A percentile compares a stretch with the other conserved stretches of the same genome.
Conservation (phyloP, 768 basidiomycete species). For the Amanita thiersii region DNA sequence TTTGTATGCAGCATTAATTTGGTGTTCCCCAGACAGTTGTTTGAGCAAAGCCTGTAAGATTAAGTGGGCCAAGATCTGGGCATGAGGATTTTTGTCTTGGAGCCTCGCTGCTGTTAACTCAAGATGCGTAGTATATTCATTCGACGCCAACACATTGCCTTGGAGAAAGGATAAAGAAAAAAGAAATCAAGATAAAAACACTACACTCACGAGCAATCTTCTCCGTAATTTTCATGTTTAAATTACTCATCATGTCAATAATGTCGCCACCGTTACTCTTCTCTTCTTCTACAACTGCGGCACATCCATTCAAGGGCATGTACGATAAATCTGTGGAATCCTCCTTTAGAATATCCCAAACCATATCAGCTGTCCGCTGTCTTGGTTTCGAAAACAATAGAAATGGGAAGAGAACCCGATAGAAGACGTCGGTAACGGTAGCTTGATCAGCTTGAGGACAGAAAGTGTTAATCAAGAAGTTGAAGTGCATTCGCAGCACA, state of each 20-base stretch:
- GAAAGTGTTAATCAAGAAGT: slow-evolving; percentile 48
- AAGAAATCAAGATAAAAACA: slow-evolving; percentile 8
- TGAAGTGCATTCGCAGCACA: slow-evolving; percentile 45
- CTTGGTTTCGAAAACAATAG: slow-evolving; percentile 68
- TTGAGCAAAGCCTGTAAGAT: slow-evolving; percentile 54
- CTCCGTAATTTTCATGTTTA: slow-evolving; percentile 47
- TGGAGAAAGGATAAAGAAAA: slow-evolving; percentile 4
- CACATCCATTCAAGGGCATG: slow-evolving; percentile 52
- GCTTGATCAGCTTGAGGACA: slow-evolving; percentile 12
- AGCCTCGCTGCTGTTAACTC: slow-evolving; percentile 44
- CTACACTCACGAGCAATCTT: slow-evolving; percentile 56
- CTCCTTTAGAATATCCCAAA: slow-evolving; percentile 64
- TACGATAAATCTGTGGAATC: slow-evolving; percentile 15
- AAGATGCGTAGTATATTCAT: slow-evolving; percentile 32
- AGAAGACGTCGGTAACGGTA: slow-evolving; percentile 27
- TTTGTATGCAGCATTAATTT: slow-evolving; percentile 43
- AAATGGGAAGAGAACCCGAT: slow-evolving; percentile 60
- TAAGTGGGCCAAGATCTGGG: slow-evolving; percentile 51
- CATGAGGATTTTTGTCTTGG: slow-evolving; percentile 38
- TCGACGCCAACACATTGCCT: slow-evolving; percentile 62
- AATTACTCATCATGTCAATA: slow-evolving; percentile 29
- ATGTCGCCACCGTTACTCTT: slow-evolving; percentile 24
- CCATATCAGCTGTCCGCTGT: slow-evolving; percentile 53
- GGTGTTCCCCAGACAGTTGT: slow-evolving; percentile 48
- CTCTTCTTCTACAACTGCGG: slow-evolving; percentile 29